These are phyloP conservation scores for Cryptosporidium sp. DNA, from an alignment of 169 alveolate genomes.

Conservation along the genomic window DNA sequence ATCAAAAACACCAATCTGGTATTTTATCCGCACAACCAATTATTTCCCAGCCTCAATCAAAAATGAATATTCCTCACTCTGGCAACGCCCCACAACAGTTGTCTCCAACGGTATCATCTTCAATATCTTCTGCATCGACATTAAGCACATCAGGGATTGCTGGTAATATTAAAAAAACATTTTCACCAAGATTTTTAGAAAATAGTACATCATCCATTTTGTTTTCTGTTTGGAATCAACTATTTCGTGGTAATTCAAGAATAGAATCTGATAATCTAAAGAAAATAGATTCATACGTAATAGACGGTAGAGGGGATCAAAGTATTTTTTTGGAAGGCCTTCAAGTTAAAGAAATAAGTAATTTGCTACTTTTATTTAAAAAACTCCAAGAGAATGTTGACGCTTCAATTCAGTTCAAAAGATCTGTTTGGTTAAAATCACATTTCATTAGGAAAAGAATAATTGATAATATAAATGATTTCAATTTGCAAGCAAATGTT, in stretches of 20 bases:
- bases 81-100: conserved; percentile 1
- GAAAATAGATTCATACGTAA: conserved; percentile 18
- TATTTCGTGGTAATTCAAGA: conserved; percentile 1
- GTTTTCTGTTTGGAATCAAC: conserved; percentile 61
- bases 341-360: conserved; percentile 48
- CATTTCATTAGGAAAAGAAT: conserved; percentile 57
- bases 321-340: conserved; percentile 58
- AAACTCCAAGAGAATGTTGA: conserved; percentile 61
- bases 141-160: not conserved
- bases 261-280: conserved; percentile 10
- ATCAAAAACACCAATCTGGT: conserved; percentile 11
- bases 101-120: conserved; percentile 2
- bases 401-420: conserved; percentile 49
- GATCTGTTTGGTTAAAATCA: conserved; percentile 59
- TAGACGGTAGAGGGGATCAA: conserved; percentile 68
- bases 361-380: conserved; percentile 29
- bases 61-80: not conserved
- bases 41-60: conserved; percentile 13
- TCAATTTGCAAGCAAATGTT: conserved; percentile 48
- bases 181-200: conserved; percentile 73
- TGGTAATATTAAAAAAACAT: conserved; percentile 35
- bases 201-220: conserved; percentile 49
- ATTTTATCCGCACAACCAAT: conserved; percentile 2
- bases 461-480: conserved; percentile 53
- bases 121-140: not conserved